A percentile compares a stretch with the other conserved stretches of the same genome.
phyloP scores from a whole-genome alignment of 257 asterid species.

The Solanum bulbocastanum region DNA sequence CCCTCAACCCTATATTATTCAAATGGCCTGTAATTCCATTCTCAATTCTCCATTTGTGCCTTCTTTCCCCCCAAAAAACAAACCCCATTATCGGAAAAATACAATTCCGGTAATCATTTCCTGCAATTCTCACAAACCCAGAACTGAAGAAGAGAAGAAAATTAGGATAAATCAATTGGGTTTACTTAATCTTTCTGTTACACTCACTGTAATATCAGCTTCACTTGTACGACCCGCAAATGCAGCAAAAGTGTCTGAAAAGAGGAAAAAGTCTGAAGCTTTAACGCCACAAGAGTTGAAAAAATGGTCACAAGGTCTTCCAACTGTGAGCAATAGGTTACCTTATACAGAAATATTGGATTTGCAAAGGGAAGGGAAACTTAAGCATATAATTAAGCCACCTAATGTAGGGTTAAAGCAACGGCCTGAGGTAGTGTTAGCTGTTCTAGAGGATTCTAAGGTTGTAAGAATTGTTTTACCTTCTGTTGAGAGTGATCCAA shows the following conservation, averaged over 20 bases:
- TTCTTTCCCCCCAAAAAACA: conserved; percentile 10
- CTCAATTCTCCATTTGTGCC: conserved; percentile 37
- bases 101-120: conserved; percentile 22
- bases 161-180: conserved; percentile 20
- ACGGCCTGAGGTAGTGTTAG: conserved; percentile 71
- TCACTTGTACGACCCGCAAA: conserved; percentile 50
- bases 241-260: conserved; percentile 70
- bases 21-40: conserved; percentile 26
- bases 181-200: conserved; percentile 48
- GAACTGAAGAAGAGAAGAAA: conserved; percentile 25
- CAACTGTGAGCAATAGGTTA: conserved; percentile 63
- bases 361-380: conserved; percentile 54
- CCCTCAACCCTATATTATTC: not conserved
- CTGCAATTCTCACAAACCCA: conserved; percentile 18
- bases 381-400: conserved; percentile 66
- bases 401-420: conserved; percentile 39
- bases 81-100: conserved; percentile 18
- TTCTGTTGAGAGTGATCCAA: conserved; percentile 55
- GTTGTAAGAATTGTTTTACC: conserved; percentile 84
- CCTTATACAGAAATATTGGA: conserved; percentile 65
- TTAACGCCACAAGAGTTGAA: conserved; percentile 53
- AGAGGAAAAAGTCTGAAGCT: conserved; percentile 37
- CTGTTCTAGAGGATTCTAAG: conserved; percentile 75
- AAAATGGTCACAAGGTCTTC: conserved; percentile 82
- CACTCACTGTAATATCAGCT: conserved; percentile 61